phyloP scores from a whole-genome alignment of 352 stramenopile species.

The Blastocystis hominis region DNA sequence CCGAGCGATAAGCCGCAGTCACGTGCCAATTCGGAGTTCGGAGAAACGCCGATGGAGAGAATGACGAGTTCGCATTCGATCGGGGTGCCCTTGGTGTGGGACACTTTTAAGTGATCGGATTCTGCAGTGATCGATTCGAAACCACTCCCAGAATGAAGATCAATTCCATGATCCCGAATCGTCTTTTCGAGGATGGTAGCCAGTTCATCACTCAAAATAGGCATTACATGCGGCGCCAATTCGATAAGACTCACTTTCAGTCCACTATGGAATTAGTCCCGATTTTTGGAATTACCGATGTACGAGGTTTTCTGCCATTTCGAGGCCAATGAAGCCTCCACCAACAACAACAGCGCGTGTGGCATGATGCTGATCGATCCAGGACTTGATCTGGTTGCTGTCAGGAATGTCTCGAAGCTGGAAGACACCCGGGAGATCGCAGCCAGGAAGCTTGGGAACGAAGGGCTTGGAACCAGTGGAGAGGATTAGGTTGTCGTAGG shows the following conservation, averaged over 20 bases:
- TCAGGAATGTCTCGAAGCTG: conserved; percentile 63
- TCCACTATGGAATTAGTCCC: conserved; percentile 35
- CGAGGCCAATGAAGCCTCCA: conserved; percentile 68
- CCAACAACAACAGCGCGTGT: conserved; percentile 66
- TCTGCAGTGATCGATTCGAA: conserved; percentile 25
- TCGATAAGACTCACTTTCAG: conserved; percentile 67
- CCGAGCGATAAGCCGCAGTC: conserved; percentile 64
- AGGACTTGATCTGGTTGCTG: conserved; percentile 62
- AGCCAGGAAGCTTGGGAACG: conserved; percentile 65
- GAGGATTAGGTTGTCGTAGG: conserved; percentile 67
- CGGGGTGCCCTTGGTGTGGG: conserved; percentile 59
- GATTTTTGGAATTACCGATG: conserved; percentile 6
- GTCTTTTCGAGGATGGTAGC: conserved; percentile 63
- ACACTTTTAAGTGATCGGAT: conserved; percentile 59
- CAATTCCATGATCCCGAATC: conserved; percentile 62
- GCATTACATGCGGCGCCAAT: conserved; percentile 65
- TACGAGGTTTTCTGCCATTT: conserved; percentile 68
- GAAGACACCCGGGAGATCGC: conserved; percentile 65
- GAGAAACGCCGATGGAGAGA: conserved; percentile 65
- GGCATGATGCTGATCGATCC: conserved; percentile 61
- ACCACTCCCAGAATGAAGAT: conserved; percentile 63
- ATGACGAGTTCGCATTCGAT: conserved; percentile 65
- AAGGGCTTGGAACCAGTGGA: conserved; percentile 65
- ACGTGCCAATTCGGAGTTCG: conserved; percentile 63
- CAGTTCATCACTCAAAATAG: conserved; percentile 66